Evolutionary conservation across 768 basidiomycete genomes (phyloP).

Genomic region (Hericium erinaceus): DNA sequence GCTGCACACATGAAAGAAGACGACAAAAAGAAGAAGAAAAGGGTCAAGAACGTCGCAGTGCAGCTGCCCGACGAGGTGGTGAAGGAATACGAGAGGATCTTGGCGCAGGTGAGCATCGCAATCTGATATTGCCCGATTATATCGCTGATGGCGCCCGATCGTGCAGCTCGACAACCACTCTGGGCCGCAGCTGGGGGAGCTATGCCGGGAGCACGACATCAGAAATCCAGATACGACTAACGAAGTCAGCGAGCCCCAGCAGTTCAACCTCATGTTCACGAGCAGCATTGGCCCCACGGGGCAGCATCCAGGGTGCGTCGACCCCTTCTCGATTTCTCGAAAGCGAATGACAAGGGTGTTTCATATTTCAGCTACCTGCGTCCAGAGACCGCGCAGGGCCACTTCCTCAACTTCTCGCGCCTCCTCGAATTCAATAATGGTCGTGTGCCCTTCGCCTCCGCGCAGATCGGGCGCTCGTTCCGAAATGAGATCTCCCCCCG

Average conservation of each 20-base stretch:
- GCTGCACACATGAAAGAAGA: conserved; percentile 45
- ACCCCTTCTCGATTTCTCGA: background rate
- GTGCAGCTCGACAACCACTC: conserved; percentile 86
- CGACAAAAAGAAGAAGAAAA: conserved; percentile 58
- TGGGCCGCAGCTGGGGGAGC: conserved; percentile 80
- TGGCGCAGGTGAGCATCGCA: conserved; percentile 68
- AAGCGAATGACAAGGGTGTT: background rate
- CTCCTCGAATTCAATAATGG: conserved; percentile 98
- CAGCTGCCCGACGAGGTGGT: conserved; percentile 67
- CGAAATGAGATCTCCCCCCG: conserved; percentile 98
- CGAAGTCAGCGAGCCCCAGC: conserved; percentile 84
- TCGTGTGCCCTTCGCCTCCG: conserved; percentile 92
- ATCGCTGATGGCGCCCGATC: conserved; percentile 7
- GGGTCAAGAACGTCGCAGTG: conserved; percentile 60
- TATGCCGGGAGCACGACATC: conserved; percentile 74
- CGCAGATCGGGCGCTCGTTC: conserved; percentile 93
- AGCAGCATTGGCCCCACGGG: conserved; percentile 97
- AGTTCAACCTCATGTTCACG: conserved; percentile 98
- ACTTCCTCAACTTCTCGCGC: conserved; percentile 97
- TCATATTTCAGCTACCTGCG: conserved; percentile 65
- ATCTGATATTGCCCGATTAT: background rate
- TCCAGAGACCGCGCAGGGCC: conserved; percentile 96
- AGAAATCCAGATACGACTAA: conserved; percentile 89
- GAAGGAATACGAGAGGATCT: conserved; percentile 66
- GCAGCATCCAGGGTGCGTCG: conserved; percentile 79